phyloP scores from a whole-genome alignment of 192 early-diverging fungal species.

The Lunasporangiospora selenospora region DNA sequence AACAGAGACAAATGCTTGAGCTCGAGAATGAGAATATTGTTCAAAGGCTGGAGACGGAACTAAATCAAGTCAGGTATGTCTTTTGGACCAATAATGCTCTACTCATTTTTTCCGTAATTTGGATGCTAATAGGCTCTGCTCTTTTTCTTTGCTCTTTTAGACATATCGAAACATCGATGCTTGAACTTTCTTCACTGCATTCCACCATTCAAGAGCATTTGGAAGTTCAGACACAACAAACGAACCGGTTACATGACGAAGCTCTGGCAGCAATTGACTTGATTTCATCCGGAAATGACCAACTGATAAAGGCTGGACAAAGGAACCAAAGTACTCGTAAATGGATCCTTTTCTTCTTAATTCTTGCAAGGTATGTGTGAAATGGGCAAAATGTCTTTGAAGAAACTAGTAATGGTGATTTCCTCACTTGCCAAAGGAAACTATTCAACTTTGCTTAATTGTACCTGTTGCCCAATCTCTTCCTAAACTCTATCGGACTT shows the following conservation, averaged over 20 bases:
- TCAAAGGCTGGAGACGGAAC: constrained; percentile 70
- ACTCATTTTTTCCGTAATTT: constrained; percentile 1
- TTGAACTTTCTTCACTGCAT: constrained; percentile 78
- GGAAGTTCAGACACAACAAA: constrained; percentile 73
- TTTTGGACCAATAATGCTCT: background rate
- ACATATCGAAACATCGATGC: constrained; percentile 68
- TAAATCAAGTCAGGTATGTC: constrained; percentile 66
- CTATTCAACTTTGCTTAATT: background rate
- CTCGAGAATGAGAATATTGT: constrained; percentile 73
- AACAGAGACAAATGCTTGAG: constrained; percentile 70
- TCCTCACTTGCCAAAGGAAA: background rate
- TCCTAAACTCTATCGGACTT: too few species aligned
- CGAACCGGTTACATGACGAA: constrained; percentile 74
- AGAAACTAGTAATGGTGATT: background rate
- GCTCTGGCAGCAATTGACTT: constrained; percentile 68
- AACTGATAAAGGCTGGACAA: constrained; percentile 68
- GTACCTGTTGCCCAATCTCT: too few species aligned
- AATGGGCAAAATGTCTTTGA: background rate
- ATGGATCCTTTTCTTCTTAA: constrained; percentile 74
- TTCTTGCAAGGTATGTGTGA: constrained; percentile 61
- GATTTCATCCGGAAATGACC: constrained; percentile 72
- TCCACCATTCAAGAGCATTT: constrained; percentile 75
- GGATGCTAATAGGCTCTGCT: background rate
- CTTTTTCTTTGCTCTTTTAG: constrained; percentile 7
- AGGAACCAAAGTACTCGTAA: constrained; percentile 72